Percentiles rank a stretch among this genome's conserved stretches.
These are phyloP conservation scores for Rugonectria rugulosa DNA, from an alignment of 2,329 filamentous ascomycete genomes.

Conservation along the genomic window DNA sequence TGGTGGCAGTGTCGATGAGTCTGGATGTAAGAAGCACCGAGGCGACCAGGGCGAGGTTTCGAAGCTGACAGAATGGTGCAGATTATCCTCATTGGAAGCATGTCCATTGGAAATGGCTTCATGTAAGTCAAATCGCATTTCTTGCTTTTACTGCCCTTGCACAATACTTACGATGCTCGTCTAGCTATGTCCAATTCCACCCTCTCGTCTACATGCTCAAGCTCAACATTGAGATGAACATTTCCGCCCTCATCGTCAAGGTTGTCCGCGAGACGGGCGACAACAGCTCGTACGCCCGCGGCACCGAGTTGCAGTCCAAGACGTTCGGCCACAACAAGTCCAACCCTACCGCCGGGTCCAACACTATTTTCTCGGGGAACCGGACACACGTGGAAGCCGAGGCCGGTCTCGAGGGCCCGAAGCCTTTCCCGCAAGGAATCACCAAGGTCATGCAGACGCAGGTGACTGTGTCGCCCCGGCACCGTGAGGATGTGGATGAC, in stretches of 20 bases:
- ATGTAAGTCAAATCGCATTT: neutral
- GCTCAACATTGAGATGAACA: conserved; percentile 37
- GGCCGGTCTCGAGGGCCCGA: neutral
- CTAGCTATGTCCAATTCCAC: conserved; percentile 36
- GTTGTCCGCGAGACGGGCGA: conserved; percentile 36
- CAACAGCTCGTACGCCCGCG: conserved; percentile 25
- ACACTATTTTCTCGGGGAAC: conserved; percentile 13
- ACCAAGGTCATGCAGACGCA: conserved; percentile 34
- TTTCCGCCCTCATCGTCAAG: conserved; percentile 32
- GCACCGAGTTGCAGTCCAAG: conserved; percentile 30
- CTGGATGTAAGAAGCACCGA: conserved; percentile 57
- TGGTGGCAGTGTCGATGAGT: conserved; percentile 54
- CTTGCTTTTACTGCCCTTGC: neutral
- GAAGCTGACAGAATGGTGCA: neutral
- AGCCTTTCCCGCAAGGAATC: conserved; percentile 24
- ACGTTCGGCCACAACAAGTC: conserved; percentile 1
- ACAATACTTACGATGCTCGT: neutral
- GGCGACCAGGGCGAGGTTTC: neutral
- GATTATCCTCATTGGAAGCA: conserved; percentile 32
- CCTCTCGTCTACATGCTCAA: conserved; percentile 38
- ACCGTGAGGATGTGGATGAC: conserved; percentile 20
- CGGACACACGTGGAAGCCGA: conserved; percentile 15
- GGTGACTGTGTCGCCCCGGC: conserved; percentile 27
- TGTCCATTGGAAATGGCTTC: conserved; percentile 17
- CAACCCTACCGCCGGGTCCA: neutral